Evolutionary conservation across 1,284 basidiomycete genomes (phyloP).

Genomic region (Boletus sp.): DNA sequence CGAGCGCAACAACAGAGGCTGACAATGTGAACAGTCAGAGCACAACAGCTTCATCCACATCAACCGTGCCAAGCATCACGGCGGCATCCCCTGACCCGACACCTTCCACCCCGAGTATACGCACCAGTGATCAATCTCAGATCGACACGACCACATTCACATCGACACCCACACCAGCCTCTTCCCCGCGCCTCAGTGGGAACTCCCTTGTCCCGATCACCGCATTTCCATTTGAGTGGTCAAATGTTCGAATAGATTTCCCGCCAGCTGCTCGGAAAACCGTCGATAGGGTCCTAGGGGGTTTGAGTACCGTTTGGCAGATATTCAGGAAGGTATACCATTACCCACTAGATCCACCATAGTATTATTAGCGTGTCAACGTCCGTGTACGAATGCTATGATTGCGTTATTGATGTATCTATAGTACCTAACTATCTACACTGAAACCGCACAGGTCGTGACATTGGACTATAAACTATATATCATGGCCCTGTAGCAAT

Average conservation of each 20-base stretch:
- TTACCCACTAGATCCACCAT: conserved; percentile 55
- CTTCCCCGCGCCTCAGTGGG: conserved; percentile 14
- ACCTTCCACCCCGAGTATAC: conserved; percentile 3
- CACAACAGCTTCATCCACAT: neutral
- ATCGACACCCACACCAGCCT: conserved; percentile 16
- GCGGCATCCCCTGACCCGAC: conserved; percentile 1
- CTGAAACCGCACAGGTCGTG: neutral
- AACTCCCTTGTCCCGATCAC: conserved; percentile 16
- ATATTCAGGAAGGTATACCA: conserved; percentile 50
- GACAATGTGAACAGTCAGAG: conserved; percentile 5
- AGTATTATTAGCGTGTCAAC: conserved; percentile 3
- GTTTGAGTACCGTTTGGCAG: conserved; percentile 47
- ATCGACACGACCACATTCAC: conserved; percentile 7
- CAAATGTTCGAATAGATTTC: conserved; percentile 27
- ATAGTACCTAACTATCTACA: conserved; percentile 1
- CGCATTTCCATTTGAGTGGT: conserved; percentile 27
- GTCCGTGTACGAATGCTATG: conserved; percentile 7
- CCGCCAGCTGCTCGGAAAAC: conserved; percentile 25
- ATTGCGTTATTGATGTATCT: conserved; percentile 17
- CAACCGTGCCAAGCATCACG: conserved; percentile 9
- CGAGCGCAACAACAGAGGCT: conserved; percentile 1
- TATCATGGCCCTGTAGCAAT: neutral
- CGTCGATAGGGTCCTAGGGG: conserved; percentile 36
- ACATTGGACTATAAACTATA: neutral
- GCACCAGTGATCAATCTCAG: conserved; percentile 9